Evolutionary conservation across 2,329 filamentous ascomycete genomes (phyloP).

Genomic region (Stylonectria norvegica): DNA sequence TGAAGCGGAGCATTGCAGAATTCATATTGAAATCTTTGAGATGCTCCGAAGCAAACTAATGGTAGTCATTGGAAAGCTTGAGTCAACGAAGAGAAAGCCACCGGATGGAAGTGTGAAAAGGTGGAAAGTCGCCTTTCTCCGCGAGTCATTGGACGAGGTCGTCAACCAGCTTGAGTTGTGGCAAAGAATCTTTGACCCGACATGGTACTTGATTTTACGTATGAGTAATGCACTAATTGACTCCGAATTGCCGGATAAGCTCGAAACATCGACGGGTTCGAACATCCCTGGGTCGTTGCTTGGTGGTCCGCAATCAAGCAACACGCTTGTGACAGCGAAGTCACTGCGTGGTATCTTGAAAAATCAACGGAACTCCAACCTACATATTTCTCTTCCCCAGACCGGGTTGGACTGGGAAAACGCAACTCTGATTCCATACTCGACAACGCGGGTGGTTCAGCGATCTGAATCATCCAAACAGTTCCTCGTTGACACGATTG

Average conservation of each 20-base stretch:
- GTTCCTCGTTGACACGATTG: constrained; percentile 21
- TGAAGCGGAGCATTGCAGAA: constrained; percentile 5
- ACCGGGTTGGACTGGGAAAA: constrained; percentile 4
- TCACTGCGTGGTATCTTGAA: constrained; percentile 2
- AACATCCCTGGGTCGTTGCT: background rate
- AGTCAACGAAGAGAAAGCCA: background rate
- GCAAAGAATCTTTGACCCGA: constrained; percentile 19
- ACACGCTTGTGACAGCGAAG: background rate
- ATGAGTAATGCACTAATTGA: constrained; percentile 18
- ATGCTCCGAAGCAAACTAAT: constrained; percentile 6
- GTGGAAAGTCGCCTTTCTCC: constrained; percentile 11
- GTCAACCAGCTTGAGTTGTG: constrained; percentile 22
- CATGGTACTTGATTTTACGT: constrained; percentile 23
- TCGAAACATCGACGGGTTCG: background rate
- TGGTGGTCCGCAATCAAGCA: background rate
- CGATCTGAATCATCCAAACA: constrained; percentile 16
- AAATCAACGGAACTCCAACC: background rate
- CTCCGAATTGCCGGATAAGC: constrained; percentile 2
- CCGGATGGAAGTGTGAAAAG: constrained; percentile 6
- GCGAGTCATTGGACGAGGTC: constrained; percentile 15
- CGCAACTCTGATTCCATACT: constrained; percentile 6
- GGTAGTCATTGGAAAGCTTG: background rate
- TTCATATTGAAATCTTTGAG: constrained; percentile 9
- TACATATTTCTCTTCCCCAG: constrained; percentile 1
- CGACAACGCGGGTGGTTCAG: constrained; percentile 24